A percentile compares a stretch with the other conserved stretches of the same genome.
phyloP scores from a whole-genome alignment of 78 protist genomes.

The Dictyostelium intermedium region DNA sequence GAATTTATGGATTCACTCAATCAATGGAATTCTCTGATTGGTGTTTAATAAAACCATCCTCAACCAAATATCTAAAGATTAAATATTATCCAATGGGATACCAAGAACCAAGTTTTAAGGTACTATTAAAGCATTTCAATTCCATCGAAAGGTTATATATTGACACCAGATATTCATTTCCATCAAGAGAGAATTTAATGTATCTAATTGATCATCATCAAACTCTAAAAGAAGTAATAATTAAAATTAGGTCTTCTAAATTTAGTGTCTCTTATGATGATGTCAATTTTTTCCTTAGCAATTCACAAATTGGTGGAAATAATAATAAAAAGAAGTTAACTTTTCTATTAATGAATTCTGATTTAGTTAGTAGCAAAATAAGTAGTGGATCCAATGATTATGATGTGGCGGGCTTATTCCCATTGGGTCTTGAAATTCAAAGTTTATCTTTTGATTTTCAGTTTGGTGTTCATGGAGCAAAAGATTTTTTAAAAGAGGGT shows the following conservation, averaged over 20 bases:
- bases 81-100: background rate
- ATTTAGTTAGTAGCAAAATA: background rate
- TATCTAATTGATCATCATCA: background rate
- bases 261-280: background rate
- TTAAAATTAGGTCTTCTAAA: background rate
- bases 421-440: background rate
- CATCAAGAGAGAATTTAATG: background rate
- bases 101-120: background rate
- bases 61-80: background rate
- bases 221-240: background rate
- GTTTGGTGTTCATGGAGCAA: background rate
- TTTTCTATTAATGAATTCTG: background rate
- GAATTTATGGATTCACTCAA: background rate
- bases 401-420: too few relatives aligned
- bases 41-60: background rate
- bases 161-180: background rate
- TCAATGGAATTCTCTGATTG: background rate
- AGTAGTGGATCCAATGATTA: too few relatives aligned
- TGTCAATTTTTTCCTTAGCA: background rate
- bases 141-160: background rate
- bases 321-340: background rate
- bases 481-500: too few relatives aligned
- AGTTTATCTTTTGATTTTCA: background rate
- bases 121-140: background rate
- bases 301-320: too few relatives aligned